These are phyloP conservation scores for Phaseolus lunatus DNA, from an alignment of 306 rosid genomes.

Conservation along the genomic window DNA sequence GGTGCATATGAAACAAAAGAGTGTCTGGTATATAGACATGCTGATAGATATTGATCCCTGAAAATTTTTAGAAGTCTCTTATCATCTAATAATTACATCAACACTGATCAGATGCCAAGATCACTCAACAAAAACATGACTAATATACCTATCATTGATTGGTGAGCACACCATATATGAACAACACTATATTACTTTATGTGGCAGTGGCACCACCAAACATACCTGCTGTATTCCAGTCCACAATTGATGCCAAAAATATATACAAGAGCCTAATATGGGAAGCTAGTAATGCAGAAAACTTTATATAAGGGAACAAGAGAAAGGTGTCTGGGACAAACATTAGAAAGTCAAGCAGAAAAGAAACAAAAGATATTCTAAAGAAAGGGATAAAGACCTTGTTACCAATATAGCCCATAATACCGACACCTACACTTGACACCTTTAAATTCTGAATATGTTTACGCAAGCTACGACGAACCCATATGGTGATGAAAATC, in stretches of 20 bases:
- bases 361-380: background rate
- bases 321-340: background rate
- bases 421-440: conserved; percentile 96
- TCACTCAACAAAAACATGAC: background rate
- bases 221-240: background rate
- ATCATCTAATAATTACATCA: conserved; percentile 16
- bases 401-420: conserved; percentile 98
- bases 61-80: conserved; percentile 37
- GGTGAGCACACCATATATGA: background rate
- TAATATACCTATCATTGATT: background rate
- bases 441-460: conserved; percentile 91
- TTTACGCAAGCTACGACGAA: conserved; percentile 81
- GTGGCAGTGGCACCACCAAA: conserved; percentile 10
- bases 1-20: conserved; percentile 89
- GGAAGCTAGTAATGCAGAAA: conserved; percentile 1
- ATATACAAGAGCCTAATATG: conserved; percentile 1
- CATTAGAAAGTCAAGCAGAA: background rate
- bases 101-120: background rate
- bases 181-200: background rate
- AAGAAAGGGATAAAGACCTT: conserved; percentile 64
- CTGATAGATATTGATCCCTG: conserved; percentile 95
- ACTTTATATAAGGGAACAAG: conserved; percentile 5
- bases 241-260: background rate
- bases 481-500: conserved; percentile 87
- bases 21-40: conserved; percentile 92